Evolutionary conservation across 2,329 filamentous ascomycete species (phyloP).

Genomic region (Pseudophaeomoniella oleicola): DNA sequence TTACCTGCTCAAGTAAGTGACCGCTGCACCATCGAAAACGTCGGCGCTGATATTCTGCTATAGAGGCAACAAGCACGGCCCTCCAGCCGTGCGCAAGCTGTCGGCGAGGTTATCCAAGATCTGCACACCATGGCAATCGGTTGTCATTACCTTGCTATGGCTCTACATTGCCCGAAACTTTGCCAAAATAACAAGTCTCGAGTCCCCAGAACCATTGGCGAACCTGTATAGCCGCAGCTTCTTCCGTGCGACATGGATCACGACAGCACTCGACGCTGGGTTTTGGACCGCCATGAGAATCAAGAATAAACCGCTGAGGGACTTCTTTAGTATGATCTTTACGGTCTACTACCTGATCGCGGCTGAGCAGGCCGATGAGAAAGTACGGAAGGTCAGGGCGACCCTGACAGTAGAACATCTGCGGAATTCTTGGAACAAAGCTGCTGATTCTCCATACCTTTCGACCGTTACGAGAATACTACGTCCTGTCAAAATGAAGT

Average conservation of each 20-base stretch:
- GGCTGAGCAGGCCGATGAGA: constrained; percentile 89
- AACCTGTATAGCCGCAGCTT: constrained; percentile 88
- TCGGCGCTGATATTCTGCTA: no score
- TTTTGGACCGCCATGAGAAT: constrained; percentile 99
- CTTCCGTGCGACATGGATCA: constrained; percentile 92
- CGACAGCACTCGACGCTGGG: constrained; percentile 85
- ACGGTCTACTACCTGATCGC: constrained; percentile 83
- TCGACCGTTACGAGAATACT: constrained; percentile 55
- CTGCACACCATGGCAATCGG: constrained; percentile 78
- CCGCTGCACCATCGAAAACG: no score
- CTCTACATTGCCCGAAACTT: constrained; percentile 89
- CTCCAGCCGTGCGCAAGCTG: constrained; percentile 55
- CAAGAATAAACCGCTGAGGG: constrained; percentile 61
- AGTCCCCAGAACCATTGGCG: constrained; percentile 82
- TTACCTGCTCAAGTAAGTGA: constrained; percentile 58
- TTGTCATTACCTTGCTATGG: constrained; percentile 76
- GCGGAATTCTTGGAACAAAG: constrained; percentile 89
- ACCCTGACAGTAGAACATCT: constrained; percentile 83
- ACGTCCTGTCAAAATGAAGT: constrained; percentile 65
- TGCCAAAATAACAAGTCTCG: constrained; percentile 76
- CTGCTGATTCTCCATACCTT: constrained; percentile 66
- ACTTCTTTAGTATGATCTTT: constrained; percentile 71
- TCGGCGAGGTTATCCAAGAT: constrained; percentile 56
- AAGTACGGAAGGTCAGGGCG: constrained; percentile 78
- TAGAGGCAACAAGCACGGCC: constrained; percentile 78